Evolutionary conservation across 2,329 filamentous ascomycete species (phyloP), one percentile per base, ranked within the genome.

Genomic region (Colletotrichum sp.): DNA sequence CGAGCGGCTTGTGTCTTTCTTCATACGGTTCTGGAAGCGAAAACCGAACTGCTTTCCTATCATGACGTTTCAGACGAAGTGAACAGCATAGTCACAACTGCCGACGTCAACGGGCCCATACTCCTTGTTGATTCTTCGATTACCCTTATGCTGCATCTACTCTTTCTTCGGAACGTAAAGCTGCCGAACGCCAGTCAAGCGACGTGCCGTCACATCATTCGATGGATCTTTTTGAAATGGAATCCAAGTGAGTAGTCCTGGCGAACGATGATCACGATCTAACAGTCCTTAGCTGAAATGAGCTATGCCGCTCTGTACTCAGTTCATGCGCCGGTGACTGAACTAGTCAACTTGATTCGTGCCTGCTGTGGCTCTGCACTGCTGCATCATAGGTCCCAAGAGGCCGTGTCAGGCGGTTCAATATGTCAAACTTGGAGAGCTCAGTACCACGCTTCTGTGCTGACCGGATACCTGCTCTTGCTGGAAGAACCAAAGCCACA

Each of bases 191-290:
- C 91, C 44, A 94, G 91, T 78, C 91, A 93, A 78, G 88, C 88
- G 52, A 94, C 93, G 5, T 93, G 92, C 48, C 94, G 92, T 78
- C 91, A 94, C 79, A 90, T 97, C 44, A 91, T 97, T 72, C 90
- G 92, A 79, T 99, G 97, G 97, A 83, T 97, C 2, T 93, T 96
- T 79, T 90, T 92, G 39, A 93, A 91, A 80, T 99, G 96, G 96
- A 93, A 92, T 78, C 94, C 96, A 78, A 93, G 95, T 96, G 87
- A 82, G 90, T 83, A n/a, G 30, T n/a, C 28, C 19, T 22, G 30
- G 9, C 16, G 8, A n/a, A 19, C 19, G 28, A 48, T 34, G 6
- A 16, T 6, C 8, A 27, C 57, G 8, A 13, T 27, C 74, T 76
- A 34, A 76, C 61, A 73, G 16, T 68, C 44, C n/a, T 34, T 77